A percentile compares a stretch with the other conserved stretches of the same genome.
phyloP scores from a whole-genome alignment of 2,329 filamentous ascomycete genomes.

The Cytospora chrysosperma region DNA sequence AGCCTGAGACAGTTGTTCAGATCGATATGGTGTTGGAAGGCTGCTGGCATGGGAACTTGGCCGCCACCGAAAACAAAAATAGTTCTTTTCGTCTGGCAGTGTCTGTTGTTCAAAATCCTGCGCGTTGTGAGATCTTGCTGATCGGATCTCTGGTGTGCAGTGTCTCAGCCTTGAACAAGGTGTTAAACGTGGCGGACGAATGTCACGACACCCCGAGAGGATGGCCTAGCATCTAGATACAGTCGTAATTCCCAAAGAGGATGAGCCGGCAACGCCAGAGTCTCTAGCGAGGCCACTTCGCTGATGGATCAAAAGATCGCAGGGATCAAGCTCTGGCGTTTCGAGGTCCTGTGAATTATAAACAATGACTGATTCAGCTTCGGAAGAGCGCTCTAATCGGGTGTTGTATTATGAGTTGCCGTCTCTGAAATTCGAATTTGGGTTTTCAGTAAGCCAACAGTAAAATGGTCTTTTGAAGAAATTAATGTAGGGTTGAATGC shows the following conservation, averaged over 20 bases:
- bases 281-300: not conserved
- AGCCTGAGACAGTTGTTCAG: not conserved
- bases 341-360: not conserved
- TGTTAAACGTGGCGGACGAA: conserved; percentile 32
- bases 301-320: not conserved
- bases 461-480: too few relatives aligned
- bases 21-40: not conserved
- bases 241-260: not conserved
- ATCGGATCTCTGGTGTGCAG: not conserved
- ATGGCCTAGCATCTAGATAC: conserved; percentile 33
- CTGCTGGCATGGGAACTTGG: not conserved
- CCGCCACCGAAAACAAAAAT: not conserved
- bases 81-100: not conserved
- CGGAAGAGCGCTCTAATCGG: not conserved
- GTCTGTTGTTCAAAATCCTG: not conserved
- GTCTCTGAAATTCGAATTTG: not conserved
- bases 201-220: conserved; percentile 41
- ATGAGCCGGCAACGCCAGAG: too few relatives aligned
- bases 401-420: not conserved
- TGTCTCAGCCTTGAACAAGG: not conserved
- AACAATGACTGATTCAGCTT: not conserved
- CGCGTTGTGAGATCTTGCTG: not conserved
- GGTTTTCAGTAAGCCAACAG: not conserved
- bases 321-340: not conserved
- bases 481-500: not conserved